Conservation (phyloP, 2,329 filamentous ascomycete species). For the Nannizziopsis arthrosporioides region DNA sequence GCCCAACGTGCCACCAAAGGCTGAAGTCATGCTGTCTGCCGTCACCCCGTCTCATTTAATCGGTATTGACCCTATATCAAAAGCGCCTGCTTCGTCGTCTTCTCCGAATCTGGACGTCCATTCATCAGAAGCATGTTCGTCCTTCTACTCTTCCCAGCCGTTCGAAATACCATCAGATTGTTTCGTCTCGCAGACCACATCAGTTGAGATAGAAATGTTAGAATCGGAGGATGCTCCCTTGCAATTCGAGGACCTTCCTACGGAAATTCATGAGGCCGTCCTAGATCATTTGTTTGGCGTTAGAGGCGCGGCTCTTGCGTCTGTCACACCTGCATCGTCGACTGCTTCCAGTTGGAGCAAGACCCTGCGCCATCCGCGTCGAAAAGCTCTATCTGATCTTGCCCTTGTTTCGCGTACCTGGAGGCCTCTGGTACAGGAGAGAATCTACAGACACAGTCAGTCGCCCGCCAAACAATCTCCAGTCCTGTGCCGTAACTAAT, state of each 20-base stretch:
- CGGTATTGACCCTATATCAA: constrained; percentile 3
- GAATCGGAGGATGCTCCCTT: neutral
- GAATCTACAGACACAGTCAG: constrained; percentile 56
- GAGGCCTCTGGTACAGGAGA: constrained; percentile 56
- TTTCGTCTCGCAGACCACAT: constrained; percentile 2
- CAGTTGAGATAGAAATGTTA: constrained; percentile 9
- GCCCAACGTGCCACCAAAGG: constrained; percentile 8
- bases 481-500: constrained; percentile 4
- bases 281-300: constrained; percentile 61
- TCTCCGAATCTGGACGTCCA: constrained; percentile 3
- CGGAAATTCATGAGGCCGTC: constrained; percentile 61
- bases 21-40: constrained; percentile 9
- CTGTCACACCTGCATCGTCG: constrained; percentile 43
- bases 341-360: constrained; percentile 51
- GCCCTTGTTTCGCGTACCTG: constrained; percentile 50
- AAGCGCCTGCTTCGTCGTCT: neutral
- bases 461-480: constrained; percentile 5
- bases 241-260: constrained; percentile 43
- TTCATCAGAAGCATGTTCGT: constrained; percentile 1
- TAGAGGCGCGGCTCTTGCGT: constrained; percentile 49
- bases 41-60: constrained; percentile 3
- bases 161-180: constrained; percentile 1
- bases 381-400: constrained; percentile 55
- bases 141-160: neutral
- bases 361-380: constrained; percentile 53